A percentile compares a stretch with the other conserved stretches of the same genome.
Conservation (phyloP, 108 stramenopile genomes). For the Phaeodactylum tricornutum region DNA sequence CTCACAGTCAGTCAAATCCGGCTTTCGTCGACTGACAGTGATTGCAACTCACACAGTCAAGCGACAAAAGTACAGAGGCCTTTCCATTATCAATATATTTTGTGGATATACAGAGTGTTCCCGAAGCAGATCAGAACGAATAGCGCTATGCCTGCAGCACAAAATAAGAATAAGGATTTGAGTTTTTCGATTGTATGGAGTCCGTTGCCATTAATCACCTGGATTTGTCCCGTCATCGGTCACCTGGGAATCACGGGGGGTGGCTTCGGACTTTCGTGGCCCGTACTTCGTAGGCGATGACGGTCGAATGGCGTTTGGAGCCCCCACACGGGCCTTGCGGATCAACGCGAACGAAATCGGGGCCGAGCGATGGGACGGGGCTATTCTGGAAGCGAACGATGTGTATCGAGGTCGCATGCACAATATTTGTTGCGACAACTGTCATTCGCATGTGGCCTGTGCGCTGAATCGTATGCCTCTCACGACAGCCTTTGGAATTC, state of each 20-base stretch:
- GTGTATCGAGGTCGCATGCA: conserved; percentile 89
- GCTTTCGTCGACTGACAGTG: too few relatives aligned
- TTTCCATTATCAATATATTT: too few relatives aligned
- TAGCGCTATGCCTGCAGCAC: too few relatives aligned
- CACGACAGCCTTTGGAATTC: conserved; percentile 30
- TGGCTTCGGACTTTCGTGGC: conserved; percentile 93
- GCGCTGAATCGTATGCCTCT: conserved; percentile 81
- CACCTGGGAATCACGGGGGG: conserved; percentile 91
- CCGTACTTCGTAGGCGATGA: conserved; percentile 84
- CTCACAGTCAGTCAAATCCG: too few relatives aligned
- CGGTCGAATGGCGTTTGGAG: conserved; percentile 67
- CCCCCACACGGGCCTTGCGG: conserved; percentile 46
- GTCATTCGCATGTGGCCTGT: conserved; percentile 93
- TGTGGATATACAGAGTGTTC: too few relatives aligned
- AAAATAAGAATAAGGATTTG: conserved; percentile 19
- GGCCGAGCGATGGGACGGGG: conserved; percentile 69
- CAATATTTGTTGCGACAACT: conserved; percentile 84
- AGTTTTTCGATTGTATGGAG: conserved; percentile 77
- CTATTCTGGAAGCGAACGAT: conserved; percentile 70
- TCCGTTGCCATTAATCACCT: conserved; percentile 86
- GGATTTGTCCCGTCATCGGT: conserved; percentile 87
- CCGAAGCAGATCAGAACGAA: too few relatives aligned
- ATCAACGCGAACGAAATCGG: conserved; percentile 28
- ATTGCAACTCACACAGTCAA: too few relatives aligned
- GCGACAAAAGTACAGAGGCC: too few relatives aligned